A percentile compares a stretch with the other conserved stretches of the same genome.
Evolutionary conservation across 2,329 filamentous ascomycete genomes (phyloP).

Genomic region (Capronia coronata): DNA sequence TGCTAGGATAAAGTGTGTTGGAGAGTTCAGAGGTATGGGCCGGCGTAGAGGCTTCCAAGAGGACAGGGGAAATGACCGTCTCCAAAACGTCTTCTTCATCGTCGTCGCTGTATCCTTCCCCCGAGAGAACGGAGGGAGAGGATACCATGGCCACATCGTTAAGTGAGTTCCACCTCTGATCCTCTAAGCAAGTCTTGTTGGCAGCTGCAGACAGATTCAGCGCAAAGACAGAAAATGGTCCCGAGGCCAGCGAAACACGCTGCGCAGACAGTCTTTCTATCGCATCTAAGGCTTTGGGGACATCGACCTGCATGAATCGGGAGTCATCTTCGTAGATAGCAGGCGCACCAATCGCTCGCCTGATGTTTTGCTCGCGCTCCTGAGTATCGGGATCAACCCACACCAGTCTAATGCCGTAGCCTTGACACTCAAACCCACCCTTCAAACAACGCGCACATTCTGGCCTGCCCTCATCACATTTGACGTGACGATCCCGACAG

Average conservation of each 20-base stretch:
- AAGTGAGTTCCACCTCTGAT: too few relatives aligned
- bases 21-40: background rate
- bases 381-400: constrained; percentile 21
- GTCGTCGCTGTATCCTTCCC: background rate
- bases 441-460: constrained; percentile 29
- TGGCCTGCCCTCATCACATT: constrained; percentile 31
- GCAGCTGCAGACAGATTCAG: background rate
- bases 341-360: constrained; percentile 17
- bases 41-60: background rate
- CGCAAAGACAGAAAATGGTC: constrained; percentile 21
- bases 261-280: constrained; percentile 12
- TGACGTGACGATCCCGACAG: constrained; percentile 26
- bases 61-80: constrained; percentile 11
- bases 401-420: constrained; percentile 28
- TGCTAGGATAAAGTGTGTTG: too few relatives aligned
- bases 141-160: too few relatives aligned
- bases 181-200: too few relatives aligned
- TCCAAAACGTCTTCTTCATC: constrained; percentile 11
- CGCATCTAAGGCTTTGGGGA: constrained; percentile 15
- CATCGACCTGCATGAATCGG: constrained; percentile 15
- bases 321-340: constrained; percentile 18
- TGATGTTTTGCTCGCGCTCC: constrained; percentile 22
- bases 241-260: constrained; percentile 4
- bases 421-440: constrained; percentile 31
- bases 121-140: too few relatives aligned